Evolutionary conservation across 306 rosid species (phyloP), one percentile per base, ranked within the genome.

Genomic region (Cucurbita pepo): DNA sequence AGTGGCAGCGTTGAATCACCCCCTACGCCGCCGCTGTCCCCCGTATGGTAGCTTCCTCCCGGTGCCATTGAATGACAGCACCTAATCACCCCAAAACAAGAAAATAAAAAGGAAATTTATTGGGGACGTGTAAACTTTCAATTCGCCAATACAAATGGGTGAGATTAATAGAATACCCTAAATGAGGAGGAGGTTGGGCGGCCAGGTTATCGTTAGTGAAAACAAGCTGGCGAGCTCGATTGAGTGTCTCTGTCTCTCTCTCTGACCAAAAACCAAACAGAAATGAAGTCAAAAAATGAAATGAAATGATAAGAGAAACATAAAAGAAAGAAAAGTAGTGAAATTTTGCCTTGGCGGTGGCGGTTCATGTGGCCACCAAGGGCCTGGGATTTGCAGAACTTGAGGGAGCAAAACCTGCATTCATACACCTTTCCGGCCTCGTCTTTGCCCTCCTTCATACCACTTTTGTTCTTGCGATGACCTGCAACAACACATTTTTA

Each of bases 351-450:
- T 94, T 94, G 98, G 76, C 98, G 97, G 77, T 94, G 98, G 80
- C 98, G 98, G 85, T 94, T 94, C 99, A 94, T 94, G 87, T 94
- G 99, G 80, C 99, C 99, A 74, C 99, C 99, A 34, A 94, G 97
- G 69, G 99, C 99, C 88, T 94, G 99, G 57, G 97, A 94, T 72
- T 94, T 94, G 88, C 97, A 94, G 88, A 94, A 94, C 88, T 91
- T 94, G 74, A 91, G 99, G 87, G 96, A 94, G 86, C 99, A 94
- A 85, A 94, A 94, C 84, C 99, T 89, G 85, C 99, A 94, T 80
- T 94, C 97, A 8, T 91, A 94, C 58, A 94, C 97, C 83, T 90
- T 94, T 83, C 96, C 96, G 59, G 83, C 60, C 80, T 91, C 94
- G 6, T 87, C 97, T 79, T 85, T 87, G 77, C 90, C 92, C 48